Evolutionary conservation across 2,329 filamentous ascomycete genomes (phyloP).

Genomic region (Epichloe coenophiala): DNA sequence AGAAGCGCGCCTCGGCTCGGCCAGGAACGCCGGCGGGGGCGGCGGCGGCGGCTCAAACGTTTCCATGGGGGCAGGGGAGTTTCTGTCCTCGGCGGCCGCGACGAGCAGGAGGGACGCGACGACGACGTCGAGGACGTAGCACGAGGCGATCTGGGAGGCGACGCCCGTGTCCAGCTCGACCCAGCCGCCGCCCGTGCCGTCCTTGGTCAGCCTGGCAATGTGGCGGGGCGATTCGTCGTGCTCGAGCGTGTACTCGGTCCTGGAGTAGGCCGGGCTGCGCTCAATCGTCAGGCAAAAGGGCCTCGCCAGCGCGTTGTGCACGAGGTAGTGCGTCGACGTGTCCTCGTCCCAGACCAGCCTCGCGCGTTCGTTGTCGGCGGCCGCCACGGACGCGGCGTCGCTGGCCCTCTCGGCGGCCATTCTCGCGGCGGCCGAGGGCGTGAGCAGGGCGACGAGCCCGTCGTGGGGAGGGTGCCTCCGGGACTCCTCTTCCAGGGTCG

Average conservation of each 20-base stretch:
- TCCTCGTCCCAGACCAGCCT: conserved; percentile 60
- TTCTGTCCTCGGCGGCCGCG: conserved; percentile 42
- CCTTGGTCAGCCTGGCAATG: conserved; percentile 45
- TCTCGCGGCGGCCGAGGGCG: conserved; percentile 50
- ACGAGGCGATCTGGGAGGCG: conserved; percentile 44
- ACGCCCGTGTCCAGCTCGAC: conserved; percentile 49
- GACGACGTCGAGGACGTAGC: conserved; percentile 49
- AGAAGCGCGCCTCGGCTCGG: not conserved
- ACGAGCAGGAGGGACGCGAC: conserved; percentile 47
- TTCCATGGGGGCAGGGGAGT: conserved; percentile 27
- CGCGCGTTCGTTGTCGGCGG: conserved; percentile 56
- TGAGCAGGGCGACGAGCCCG: conserved; percentile 53
- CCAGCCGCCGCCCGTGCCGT: conserved; percentile 45
- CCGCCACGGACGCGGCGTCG: conserved; percentile 44
- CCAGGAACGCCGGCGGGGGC: conserved; percentile 21
- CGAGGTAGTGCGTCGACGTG: conserved; percentile 44
- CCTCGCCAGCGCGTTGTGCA: conserved; percentile 47
- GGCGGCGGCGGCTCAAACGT: conserved; percentile 45
- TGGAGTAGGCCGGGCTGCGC: conserved; percentile 43
- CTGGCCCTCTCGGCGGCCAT: conserved; percentile 47
- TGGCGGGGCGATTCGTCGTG: conserved; percentile 49
- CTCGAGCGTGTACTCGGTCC: conserved; percentile 51
- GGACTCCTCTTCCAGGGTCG: conserved; percentile 42
- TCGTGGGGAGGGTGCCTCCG: conserved; percentile 42
- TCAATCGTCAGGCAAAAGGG: conserved; percentile 49